Conservation (phyloP, 345 rosid species). For the Eutrema yunnanense region DNA sequence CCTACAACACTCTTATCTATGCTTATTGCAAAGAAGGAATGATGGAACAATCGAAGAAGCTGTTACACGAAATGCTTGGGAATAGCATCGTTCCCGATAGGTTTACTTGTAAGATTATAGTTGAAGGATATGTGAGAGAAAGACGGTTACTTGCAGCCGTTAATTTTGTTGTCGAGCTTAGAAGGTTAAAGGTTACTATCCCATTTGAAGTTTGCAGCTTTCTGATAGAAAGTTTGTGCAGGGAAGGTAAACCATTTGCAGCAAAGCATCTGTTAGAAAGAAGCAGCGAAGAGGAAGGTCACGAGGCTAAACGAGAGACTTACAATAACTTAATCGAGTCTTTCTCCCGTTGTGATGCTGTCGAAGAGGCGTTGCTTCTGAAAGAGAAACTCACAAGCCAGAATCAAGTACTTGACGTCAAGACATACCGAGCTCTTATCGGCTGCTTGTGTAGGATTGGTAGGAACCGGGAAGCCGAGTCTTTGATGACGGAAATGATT, state of each 20-base stretch:
- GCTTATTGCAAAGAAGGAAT: constrained; percentile 71
- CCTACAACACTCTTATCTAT: constrained; percentile 69
- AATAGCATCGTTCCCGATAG: constrained; percentile 48
- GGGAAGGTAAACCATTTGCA: constrained; percentile 70
- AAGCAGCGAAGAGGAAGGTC: constrained; percentile 37
- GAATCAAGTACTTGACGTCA: constrained; percentile 27
- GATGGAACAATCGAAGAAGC: constrained; percentile 50
- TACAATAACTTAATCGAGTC: constrained; percentile 51
- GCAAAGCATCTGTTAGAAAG: constrained; percentile 62
- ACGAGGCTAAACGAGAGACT: constrained; percentile 34
- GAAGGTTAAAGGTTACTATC: constrained; percentile 42
- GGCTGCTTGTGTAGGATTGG: constrained; percentile 47
- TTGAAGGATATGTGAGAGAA: constrained; percentile 52
- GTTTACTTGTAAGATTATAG: constrained; percentile 52
- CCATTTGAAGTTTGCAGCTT: constrained; percentile 44
- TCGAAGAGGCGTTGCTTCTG: constrained; percentile 47
- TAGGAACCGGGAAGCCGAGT: constrained; percentile 44
- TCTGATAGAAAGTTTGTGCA: constrained; percentile 52
- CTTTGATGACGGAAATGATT: constrained; percentile 62
- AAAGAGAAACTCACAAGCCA: constrained; percentile 44
- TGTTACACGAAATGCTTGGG: constrained; percentile 67
- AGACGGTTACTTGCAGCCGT: constrained; percentile 66
- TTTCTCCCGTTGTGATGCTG: constrained; percentile 38
- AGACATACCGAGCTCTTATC: constrained; percentile 49
- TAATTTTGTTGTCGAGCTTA: constrained; percentile 66